Conservation (phyloP, 23 red algal genomes). For the Gracilaria gracilis region DNA sequence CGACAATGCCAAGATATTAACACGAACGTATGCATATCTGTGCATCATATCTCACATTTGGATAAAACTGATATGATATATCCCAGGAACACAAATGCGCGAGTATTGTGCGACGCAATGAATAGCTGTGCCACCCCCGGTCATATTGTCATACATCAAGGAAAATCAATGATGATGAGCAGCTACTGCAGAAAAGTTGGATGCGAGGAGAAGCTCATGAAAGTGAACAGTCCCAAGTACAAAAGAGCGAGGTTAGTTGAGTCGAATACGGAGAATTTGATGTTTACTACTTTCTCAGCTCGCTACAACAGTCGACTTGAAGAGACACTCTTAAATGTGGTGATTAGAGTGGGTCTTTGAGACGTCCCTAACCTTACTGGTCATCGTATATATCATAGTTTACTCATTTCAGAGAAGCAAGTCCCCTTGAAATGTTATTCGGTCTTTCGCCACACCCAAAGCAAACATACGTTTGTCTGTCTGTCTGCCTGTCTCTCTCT, state of each 20-base stretch:
- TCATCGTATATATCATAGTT: no score
- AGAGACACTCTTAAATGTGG: neutral
- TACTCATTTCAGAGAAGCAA: no score
- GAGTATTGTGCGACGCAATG: constrained; percentile 40
- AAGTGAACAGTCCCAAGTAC: constrained; percentile 31
- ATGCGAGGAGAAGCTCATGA: neutral
- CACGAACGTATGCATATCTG: no score
- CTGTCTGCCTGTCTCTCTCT: no score
- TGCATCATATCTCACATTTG: no score
- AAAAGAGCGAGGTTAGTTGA: neutral
- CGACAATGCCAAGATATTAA: no score
- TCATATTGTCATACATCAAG: constrained; percentile 29
- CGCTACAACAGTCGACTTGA: constrained; percentile 6
- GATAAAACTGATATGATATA: no score
- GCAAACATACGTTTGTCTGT: no score
- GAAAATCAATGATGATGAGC: constrained; percentile 38
- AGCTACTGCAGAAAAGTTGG: constrained; percentile 15
- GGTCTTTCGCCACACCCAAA: no score
- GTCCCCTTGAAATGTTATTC: no score
- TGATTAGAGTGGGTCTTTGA: neutral
- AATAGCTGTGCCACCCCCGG: constrained; percentile 43
- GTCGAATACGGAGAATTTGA: neutral
- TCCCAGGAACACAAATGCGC: no score
- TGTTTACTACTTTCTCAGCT: constrained; percentile 26
- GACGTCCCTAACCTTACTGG: no score